Evolutionary conservation across 768 basidiomycete genomes (phyloP), one percentile per base, ranked within the genome.

Genomic region (Collybiopsis luxurians): DNA sequence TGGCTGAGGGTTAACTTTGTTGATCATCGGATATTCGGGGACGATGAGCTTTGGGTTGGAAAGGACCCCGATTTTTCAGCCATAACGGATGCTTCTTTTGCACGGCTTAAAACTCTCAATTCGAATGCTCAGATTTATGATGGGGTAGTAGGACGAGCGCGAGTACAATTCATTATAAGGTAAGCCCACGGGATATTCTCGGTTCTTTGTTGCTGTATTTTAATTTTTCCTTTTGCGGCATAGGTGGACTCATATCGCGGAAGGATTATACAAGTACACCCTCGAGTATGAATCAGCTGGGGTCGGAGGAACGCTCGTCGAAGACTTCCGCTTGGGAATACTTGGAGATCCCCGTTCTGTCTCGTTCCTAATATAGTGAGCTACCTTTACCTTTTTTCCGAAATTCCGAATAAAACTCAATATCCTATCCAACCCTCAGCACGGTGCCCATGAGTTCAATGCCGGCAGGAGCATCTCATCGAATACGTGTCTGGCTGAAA

Each of bases 211-310:
- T 36, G 15, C 0, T 21, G 21, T 36, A 31, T 53, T 15, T 5
- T 15, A n/a, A 15, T 19, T 1, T 6, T 40, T 12, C 4, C 12
- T 27, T 47, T 15, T 45, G 5, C 39, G 11, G 51, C 24, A 24
- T 61, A 87, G 86, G 61, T 87, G 84, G 84, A 69, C 73, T 40
- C 64, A 65, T 36, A 55, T 81, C 21, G 71, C 72, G 38, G 75
- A 74, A 1, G 73, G 71, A 11, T 44, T 79, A 30, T 87, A 83
- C 58, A 74, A 73, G 38, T 80, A 86, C 59, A 79, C 82, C 4
- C 65, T 88, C 61, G 85, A 85, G 19, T 88, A 89, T 61, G 85
- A 86, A 51, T 82, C 84, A 3, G 79, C 78, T 47, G 86, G 87
- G 0, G 81, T 83, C 0, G 85, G 85, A 12, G 75, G 69, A 34